Evolutionary conservation across 208 protist genomes (phyloP).

Genomic region (Acanthamoeba healyi): DNA sequence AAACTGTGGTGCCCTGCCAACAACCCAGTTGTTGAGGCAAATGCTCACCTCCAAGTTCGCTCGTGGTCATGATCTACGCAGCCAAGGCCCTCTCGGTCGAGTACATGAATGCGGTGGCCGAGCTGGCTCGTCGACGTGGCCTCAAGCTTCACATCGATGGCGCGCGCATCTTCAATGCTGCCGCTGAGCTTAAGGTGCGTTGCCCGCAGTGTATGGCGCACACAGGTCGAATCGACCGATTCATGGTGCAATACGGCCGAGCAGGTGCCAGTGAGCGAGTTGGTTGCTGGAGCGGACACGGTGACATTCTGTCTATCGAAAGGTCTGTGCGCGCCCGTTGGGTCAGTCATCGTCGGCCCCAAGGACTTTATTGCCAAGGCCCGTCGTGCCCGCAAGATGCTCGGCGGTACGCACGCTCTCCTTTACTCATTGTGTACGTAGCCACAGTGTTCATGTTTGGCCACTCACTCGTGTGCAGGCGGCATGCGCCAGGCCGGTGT

Average conservation of each 20-base stretch:
- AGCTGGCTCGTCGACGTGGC: slow-evolving; percentile 20
- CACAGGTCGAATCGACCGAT: no score
- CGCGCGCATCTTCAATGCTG: slow-evolving; percentile 85
- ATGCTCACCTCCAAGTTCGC: neutral
- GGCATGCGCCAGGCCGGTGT: slow-evolving; percentile 87
- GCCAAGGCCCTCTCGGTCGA: slow-evolving; percentile 53
- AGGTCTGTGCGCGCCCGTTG: slow-evolving; percentile 85
- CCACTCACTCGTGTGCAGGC: no score
- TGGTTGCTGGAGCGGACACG: slow-evolving; percentile 64
- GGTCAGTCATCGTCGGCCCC: slow-evolving; percentile 81
- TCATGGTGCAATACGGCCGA: neutral
- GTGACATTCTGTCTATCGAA: slow-evolving; percentile 86
- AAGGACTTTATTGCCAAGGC: slow-evolving; percentile 78
- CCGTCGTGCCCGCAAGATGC: slow-evolving; percentile 80
- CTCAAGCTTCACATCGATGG: slow-evolving; percentile 86
- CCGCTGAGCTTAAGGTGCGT: neutral
- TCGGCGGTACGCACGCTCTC: neutral
- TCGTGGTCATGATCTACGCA: neutral
- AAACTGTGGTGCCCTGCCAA: no score
- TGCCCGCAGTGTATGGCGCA: no score
- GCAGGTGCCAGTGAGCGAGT: slow-evolving; percentile 72
- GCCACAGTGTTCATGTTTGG: no score
- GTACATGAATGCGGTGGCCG: slow-evolving; percentile 39
- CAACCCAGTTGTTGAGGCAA: neutral
- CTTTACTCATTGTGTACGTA: no score